phyloP scores from a whole-genome alignment of 768 basidiomycete genomes.

The Boletus patriciae region DNA sequence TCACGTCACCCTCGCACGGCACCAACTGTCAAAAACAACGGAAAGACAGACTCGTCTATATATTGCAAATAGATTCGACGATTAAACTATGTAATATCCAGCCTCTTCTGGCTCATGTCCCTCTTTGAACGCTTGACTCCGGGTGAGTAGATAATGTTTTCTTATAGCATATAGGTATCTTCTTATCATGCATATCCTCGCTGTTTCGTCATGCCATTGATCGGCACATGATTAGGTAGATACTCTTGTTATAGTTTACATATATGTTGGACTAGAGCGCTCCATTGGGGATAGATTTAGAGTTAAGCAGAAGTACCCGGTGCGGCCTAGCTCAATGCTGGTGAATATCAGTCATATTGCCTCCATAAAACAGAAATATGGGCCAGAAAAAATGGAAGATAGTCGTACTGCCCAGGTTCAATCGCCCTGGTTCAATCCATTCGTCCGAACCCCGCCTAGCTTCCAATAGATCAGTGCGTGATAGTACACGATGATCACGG shows the following conservation, averaged over 20 bases:
- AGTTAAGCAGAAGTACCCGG: constrained; percentile 4
- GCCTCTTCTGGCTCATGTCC: constrained; percentile 11
- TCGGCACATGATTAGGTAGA: constrained; percentile 14
- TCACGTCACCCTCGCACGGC: constrained; percentile 9
- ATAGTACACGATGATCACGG: not conserved
- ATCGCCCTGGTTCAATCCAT: too few species aligned
- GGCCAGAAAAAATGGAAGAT: not conserved
- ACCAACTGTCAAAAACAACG: constrained; percentile 13
- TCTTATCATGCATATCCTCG: constrained; percentile 3
- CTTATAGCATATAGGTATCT: constrained; percentile 14
- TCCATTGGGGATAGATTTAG: not conserved
- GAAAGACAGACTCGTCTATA: constrained; percentile 22
- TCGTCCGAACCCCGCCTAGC: too few species aligned
- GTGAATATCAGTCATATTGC: not conserved
- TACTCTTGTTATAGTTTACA: constrained; percentile 24
- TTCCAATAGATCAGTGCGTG: not conserved
- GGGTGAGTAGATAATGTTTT: constrained; percentile 17
- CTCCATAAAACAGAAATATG: not conserved
- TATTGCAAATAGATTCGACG: constrained; percentile 21
- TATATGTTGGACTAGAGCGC: constrained; percentile 17
- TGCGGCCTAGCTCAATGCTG: too few species aligned
- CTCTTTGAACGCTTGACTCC: constrained; percentile 10
- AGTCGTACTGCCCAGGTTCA: too few species aligned
- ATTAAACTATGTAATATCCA: constrained; percentile 27
- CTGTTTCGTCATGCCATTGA: constrained; percentile 11